Conservation (phyloP, 169 alveolate species). For the Cystoisospora suis region DNA sequence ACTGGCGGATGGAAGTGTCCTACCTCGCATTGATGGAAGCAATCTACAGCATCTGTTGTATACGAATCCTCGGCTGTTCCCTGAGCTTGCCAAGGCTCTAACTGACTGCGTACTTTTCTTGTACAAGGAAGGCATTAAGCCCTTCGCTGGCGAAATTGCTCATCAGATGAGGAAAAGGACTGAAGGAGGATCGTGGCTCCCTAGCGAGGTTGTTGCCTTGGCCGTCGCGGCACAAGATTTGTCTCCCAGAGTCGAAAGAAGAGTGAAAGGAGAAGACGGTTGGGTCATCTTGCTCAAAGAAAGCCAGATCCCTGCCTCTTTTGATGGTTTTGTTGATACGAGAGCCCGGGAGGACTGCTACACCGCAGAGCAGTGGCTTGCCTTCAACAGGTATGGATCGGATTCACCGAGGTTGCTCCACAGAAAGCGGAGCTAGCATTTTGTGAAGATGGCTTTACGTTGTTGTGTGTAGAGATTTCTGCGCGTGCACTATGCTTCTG, state of each 20-base stretch:
- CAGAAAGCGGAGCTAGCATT: neutral
- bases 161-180: slow-evolving; percentile 36
- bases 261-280: slow-evolving; percentile 51
- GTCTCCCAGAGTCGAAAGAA: slow-evolving; percentile 3
- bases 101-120: neutral
- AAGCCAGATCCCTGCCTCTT: neutral
- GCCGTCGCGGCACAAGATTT: slow-evolving; percentile 26
- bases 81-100: neutral
- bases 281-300: slow-evolving; percentile 30
- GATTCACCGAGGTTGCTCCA: neutral
- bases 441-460: neutral
- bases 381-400: slow-evolving; percentile 31
- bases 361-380: slow-evolving; percentile 30
- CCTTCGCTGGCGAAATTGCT: slow-evolving; percentile 51
- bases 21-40: slow-evolving; percentile 34
- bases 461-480: neutral
- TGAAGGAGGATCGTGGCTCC: slow-evolving; percentile 23
- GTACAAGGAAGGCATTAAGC: slow-evolving; percentile 45
- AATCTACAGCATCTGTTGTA: neutral
- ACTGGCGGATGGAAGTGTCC: neutral
- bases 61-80: neutral
- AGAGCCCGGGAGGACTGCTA: slow-evolving; percentile 46
- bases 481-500: neutral
- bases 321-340: slow-evolving; percentile 47
- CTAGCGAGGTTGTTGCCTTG: slow-evolving; percentile 31